Percentiles rank a stretch among this genome's conserved stretches.
phyloP scores from a whole-genome alignment of 2,329 filamentous ascomycete genomes.

The Trichocomaceae sp. region DNA sequence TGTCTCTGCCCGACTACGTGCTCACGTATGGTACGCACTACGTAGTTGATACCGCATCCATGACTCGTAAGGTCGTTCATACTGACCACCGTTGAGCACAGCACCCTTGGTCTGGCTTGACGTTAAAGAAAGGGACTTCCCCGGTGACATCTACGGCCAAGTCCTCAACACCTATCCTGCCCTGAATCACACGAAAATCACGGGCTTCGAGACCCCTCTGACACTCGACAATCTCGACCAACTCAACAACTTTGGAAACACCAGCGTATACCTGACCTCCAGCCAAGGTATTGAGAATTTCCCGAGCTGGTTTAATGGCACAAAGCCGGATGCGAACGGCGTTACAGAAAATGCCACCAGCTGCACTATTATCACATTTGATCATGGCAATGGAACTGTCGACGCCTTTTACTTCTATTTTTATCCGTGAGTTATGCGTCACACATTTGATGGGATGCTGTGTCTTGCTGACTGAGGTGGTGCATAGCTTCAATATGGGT shows the following conservation, averaged over 20 bases:
- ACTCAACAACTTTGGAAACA: conserved; percentile 42
- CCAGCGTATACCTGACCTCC: conserved; percentile 45
- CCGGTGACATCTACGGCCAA: conserved; percentile 44
- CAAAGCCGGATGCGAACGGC: conserved; percentile 46
- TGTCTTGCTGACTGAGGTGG: conserved; percentile 5
- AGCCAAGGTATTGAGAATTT: conserved; percentile 40
- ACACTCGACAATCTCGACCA: conserved; percentile 44
- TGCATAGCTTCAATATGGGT: conserved; percentile 46
- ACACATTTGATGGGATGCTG: not conserved
- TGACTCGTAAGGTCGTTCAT: too few species aligned
- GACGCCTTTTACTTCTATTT: conserved; percentile 62
- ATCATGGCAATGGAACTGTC: conserved; percentile 48
- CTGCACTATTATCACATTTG: conserved; percentile 51
- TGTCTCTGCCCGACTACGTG: too few species aligned
- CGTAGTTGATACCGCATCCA: too few species aligned
- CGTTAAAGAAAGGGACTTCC: conserved; percentile 43
- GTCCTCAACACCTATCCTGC: conserved; percentile 42
- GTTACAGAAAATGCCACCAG: conserved; percentile 46
- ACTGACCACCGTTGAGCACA: conserved; percentile 17
- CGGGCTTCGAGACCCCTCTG: conserved; percentile 34
- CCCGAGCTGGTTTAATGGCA: conserved; percentile 46
- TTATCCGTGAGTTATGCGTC: conserved; percentile 41
- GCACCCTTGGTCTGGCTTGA: conserved; percentile 49
- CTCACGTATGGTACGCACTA: too few species aligned
- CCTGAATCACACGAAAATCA: conserved; percentile 37